Conservation (phyloP, 257 asterid genomes). For the Paulownia fortunei region DNA sequence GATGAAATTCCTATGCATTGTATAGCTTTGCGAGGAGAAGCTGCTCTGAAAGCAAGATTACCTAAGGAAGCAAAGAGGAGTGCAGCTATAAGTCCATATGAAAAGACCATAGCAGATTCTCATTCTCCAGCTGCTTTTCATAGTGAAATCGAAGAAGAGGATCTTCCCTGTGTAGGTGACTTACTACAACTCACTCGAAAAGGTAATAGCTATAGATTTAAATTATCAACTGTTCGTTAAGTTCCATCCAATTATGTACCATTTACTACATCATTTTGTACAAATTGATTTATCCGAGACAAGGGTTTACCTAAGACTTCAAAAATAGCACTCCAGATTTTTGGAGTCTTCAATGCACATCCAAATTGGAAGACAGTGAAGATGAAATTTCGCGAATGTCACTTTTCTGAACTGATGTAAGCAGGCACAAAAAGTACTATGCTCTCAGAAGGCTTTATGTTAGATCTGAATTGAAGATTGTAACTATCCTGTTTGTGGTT, state of each 20-base stretch:
- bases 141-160: slow-evolving; percentile 49
- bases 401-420: no score
- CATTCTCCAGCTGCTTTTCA: slow-evolving; percentile 42
- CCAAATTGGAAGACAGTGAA: no score
- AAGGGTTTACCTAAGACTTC: background rate
- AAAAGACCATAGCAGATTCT: slow-evolving; percentile 54
- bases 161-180: slow-evolving; percentile 73
- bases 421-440: no score
- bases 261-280: background rate
- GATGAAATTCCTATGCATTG: slow-evolving; percentile 5
- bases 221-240: background rate
- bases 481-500: background rate
- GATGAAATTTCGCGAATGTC: no score
- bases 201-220: slow-evolving; percentile 46
- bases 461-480: background rate
- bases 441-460: background rate
- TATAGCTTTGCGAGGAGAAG: slow-evolving; percentile 88
- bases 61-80: slow-evolving; percentile 79
- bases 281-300: background rate
- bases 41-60: slow-evolving; percentile 72
- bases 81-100: slow-evolving; percentile 83
- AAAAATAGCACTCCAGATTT: no score
- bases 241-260: background rate
- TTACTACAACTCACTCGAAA: slow-evolving; percentile 70
- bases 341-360: no score